phyloP scores from a whole-genome alignment of 495 filamentous ascomycete genomes.

The Xylaria venustula region DNA sequence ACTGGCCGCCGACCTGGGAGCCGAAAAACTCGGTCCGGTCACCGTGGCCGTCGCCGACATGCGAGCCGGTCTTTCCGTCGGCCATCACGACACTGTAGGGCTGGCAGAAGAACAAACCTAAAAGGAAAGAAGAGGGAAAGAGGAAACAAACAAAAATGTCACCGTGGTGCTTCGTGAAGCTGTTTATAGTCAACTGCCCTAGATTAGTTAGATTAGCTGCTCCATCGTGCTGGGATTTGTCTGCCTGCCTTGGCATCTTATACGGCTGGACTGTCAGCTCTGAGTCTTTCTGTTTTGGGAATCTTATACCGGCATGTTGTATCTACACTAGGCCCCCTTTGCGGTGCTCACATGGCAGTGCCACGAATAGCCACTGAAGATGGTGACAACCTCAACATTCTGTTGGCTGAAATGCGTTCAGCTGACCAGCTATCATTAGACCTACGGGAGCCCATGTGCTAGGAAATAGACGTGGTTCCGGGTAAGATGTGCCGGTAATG shows the following conservation, averaged over 20 bases:
- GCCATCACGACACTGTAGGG: neutral
- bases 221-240: no score
- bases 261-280: neutral
- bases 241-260: neutral
- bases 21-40: slow-evolving; percentile 44
- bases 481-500: neutral
- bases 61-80: neutral
- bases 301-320: no score
- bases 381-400: neutral
- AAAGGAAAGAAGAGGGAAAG: neutral
- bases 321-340: no score
- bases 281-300: no score
- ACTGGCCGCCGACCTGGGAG: slow-evolving; percentile 51
- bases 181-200: no score
- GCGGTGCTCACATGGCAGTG: neutral
- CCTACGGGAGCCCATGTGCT: neutral
- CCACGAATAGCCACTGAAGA: neutral
- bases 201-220: no score
- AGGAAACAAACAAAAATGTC: neutral
- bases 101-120: no score
- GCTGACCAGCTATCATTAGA: slow-evolving; percentile 3
- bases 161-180: no score
- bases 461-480: neutral
- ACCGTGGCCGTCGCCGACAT: slow-evolving; percentile 8
- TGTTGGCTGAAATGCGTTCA: neutral